Conservation (phyloP, 768 basidiomycete genomes). For the Lenzites betulinus region DNA sequence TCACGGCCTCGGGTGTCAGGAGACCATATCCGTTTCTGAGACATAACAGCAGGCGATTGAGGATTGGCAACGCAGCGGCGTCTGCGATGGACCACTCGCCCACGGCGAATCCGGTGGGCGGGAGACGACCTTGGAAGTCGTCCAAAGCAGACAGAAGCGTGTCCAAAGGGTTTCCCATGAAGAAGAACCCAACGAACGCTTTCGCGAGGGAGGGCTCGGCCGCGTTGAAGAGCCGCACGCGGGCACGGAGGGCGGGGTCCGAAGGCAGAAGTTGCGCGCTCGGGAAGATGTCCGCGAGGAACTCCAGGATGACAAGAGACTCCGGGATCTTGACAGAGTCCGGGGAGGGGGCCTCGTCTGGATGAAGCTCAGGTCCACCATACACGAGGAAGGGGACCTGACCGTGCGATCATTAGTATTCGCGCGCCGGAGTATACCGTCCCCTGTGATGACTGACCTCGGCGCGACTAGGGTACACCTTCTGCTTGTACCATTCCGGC, state of each 20-base stretch:
- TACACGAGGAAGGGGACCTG: conserved; percentile 62
- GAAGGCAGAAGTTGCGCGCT: conserved; percentile 49
- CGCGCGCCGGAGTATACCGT: neutral
- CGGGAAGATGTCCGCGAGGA: conserved; percentile 61
- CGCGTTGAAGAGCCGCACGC: conserved; percentile 60
- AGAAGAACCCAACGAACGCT: conserved; percentile 38
- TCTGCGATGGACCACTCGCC: conserved; percentile 63
- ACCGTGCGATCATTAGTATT: conserved; percentile 23
- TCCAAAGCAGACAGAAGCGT: conserved; percentile 46
- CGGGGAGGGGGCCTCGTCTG: conserved; percentile 54
- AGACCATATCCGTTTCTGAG: conserved; percentile 54
- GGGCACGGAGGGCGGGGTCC: conserved; percentile 57
- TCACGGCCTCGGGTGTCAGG: conserved; percentile 49
- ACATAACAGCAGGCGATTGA: conserved; percentile 48
- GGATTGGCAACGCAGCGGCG: conserved; percentile 57
- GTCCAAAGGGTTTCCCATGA: conserved; percentile 40
- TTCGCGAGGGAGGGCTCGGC: conserved; percentile 48
- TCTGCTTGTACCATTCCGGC: conserved; percentile 65
- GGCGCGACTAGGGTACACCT: conserved; percentile 66
- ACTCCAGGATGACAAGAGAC: conserved; percentile 62
- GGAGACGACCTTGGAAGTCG: conserved; percentile 51
- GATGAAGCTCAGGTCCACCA: conserved; percentile 57
- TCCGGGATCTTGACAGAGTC: conserved; percentile 62
- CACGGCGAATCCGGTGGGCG: conserved; percentile 45
- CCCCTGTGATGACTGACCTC: neutral